A percentile compares a stretch with the other conserved stretches of the same genome.
Conservation (phyloP, 495 filamentous ascomycete species). For the Amorphotheca resinae region DNA sequence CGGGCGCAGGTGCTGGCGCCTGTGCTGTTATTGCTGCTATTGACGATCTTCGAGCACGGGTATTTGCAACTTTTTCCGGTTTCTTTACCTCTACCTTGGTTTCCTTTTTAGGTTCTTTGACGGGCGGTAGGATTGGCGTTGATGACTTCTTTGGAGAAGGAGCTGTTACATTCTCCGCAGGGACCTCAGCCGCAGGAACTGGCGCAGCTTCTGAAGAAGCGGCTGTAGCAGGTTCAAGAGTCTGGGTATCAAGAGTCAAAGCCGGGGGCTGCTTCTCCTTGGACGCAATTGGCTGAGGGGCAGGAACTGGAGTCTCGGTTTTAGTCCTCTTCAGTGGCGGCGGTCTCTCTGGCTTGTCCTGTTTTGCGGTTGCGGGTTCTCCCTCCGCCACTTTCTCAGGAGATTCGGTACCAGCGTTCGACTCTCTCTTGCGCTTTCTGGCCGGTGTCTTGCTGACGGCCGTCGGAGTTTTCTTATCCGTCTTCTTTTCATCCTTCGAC, state of each 20-base stretch:
- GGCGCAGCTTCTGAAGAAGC: constrained; percentile 1
- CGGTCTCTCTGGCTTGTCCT: constrained; percentile 19
- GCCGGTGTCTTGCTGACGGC: constrained; percentile 17
- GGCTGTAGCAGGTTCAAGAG: constrained; percentile 2
- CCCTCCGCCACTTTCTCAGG: constrained; percentile 28
- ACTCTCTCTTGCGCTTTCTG: constrained; percentile 44
- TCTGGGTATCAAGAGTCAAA: constrained; percentile 1
- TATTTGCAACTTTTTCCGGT: constrained; percentile 16
- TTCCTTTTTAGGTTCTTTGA: constrained; percentile 26
- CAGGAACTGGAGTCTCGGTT: constrained; percentile 40
- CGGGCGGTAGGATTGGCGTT: constrained; percentile 40
- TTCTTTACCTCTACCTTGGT: constrained; percentile 24
- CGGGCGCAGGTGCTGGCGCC: constrained; percentile 8
- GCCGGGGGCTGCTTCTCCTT: constrained; percentile 7
- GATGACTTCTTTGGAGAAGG: constrained; percentile 38
- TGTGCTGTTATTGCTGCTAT: constrained; percentile 3
- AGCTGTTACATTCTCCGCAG: too few relatives aligned
- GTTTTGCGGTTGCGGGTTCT: constrained; percentile 8
- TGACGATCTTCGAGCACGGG: constrained; percentile 10
- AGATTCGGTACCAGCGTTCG: constrained; percentile 27
- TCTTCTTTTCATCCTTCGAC: constrained; percentile 14
- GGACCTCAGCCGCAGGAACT: constrained; percentile 22
- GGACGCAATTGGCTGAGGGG: constrained; percentile 21
- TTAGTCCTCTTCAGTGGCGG: constrained; percentile 45
- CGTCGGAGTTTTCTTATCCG: constrained; percentile 5